These are phyloP conservation scores for Phytopythium aichiense DNA, from an alignment of 352 stramenopile genomes.

Conservation along the genomic window DNA sequence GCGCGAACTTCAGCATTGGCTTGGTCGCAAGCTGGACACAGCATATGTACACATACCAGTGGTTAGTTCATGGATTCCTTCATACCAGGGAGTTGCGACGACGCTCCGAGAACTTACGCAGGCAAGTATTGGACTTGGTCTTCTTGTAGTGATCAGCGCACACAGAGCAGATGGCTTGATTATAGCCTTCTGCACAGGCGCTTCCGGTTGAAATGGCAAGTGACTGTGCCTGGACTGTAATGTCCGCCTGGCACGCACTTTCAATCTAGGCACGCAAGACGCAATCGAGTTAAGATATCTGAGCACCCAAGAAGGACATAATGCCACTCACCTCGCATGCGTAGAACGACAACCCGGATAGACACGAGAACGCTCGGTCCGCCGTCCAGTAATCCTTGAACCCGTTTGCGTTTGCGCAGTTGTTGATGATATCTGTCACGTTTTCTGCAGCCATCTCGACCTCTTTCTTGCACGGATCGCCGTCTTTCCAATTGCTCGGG, in stretches of 20 bases:
- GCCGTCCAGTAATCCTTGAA: slow-evolving; percentile 59
- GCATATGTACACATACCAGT: not conserved
- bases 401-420: slow-evolving; percentile 23
- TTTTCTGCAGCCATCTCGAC: slow-evolving; percentile 7
- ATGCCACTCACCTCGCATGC: slow-evolving; percentile 39
- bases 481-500: slow-evolving; percentile 33
- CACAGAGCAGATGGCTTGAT: slow-evolving; percentile 66
- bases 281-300: not conserved
- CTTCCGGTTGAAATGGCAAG: slow-evolving; percentile 12
- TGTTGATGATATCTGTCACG: slow-evolving; percentile 35
- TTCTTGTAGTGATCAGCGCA: slow-evolving; percentile 55
- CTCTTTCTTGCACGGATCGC: slow-evolving; percentile 43
- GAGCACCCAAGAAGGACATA: not conserved
- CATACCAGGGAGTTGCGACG: not conserved
- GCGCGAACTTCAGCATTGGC: slow-evolving; percentile 43
- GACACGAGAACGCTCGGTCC: slow-evolving; percentile 54
- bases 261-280: slow-evolving; percentile 22
- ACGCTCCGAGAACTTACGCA: slow-evolving; percentile 32
- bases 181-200: slow-evolving; percentile 48
- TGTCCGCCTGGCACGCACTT: slow-evolving; percentile 39
- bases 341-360: slow-evolving; percentile 57
- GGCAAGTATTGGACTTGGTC: slow-evolving; percentile 44
- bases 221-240: slow-evolving; percentile 33
- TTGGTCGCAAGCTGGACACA: slow-evolving; percentile 38
- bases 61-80: not conserved